Base-by-base conservation (phyloP, 140 eudicot species). In the Flaveria floridana region DNA sequence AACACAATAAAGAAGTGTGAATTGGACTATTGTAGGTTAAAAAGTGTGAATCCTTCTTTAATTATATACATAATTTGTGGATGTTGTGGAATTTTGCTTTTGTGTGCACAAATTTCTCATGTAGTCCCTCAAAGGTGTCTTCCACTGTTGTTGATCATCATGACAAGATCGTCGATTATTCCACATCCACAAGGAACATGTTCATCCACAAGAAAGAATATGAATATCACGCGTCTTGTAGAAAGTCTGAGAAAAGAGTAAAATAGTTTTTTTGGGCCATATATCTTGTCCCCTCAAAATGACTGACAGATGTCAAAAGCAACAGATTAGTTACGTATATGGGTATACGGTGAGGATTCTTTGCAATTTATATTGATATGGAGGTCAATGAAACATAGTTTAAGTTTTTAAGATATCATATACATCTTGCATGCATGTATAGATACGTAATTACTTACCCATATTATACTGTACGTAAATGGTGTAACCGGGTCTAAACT, bases 61-160 rank as follows among this genome's bases (percentile, higher is more conserved):
- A 6, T 41, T 34, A 2, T 46, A 25, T 63, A 41, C 11, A 44
- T 63, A 41, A 10, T 15, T 13, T 16, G 18, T 63, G 63, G 37
- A 63, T 28, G 52, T 47, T 28, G 14, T 64, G 55, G 23, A 64
- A 51, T 16, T 12, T 75, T 47, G 73, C 56, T 65, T 65, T 75
- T 51, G 14, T 47, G 41, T 64, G 51, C 72, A 75, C 51, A 64
- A 25, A 6, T 63, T 75, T 75, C 64, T 47, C 72, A 26, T 75
- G 15, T 63, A 64, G 51, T 63, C 52, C 61, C 26, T 64, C 39
- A 64, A 75, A 70, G 63, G 67, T 71, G 48, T 51, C 26, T 34
- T 78, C 57, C 67, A 42, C 63, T 77, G 57, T 57, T 57, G 64
- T 51, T 57, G 71, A 48, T 75, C 66, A 76, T 39, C 73, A 65